Evolutionary conservation across 192 early-diverging fungal species (phyloP).

Genomic region (Chytriomyces confervae): DNA sequence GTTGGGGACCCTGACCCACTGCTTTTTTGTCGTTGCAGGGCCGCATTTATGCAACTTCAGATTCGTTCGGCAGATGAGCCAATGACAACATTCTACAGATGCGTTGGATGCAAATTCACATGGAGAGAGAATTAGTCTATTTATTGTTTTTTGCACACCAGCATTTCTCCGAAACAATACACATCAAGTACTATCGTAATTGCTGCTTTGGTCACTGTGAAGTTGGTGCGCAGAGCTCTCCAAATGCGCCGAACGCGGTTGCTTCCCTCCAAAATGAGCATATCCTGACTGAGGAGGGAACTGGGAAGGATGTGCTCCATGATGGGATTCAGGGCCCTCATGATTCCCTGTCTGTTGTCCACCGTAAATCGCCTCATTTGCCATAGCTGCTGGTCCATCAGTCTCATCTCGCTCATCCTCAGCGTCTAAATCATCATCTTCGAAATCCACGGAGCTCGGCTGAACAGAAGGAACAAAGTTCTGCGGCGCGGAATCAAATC

Average conservation of each 20-base stretch:
- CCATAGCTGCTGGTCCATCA: neutral
- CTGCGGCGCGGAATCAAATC: too few species aligned
- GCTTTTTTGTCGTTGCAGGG: constrained; percentile 68
- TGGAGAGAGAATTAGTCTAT: constrained; percentile 34
- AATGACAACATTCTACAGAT: constrained; percentile 85
- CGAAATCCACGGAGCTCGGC: neutral
- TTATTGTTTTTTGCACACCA: neutral
- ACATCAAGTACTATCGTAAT: neutral
- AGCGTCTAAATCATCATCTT: constrained; percentile 35
- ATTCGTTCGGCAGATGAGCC: constrained; percentile 96
- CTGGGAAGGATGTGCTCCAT: too few species aligned
- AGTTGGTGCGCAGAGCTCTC: neutral
- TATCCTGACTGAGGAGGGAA: too few species aligned
- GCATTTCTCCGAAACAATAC: neutral
- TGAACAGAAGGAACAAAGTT: too few species aligned
- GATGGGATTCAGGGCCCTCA: too few species aligned
- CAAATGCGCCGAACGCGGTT: too few species aligned
- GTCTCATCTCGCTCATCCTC: neutral
- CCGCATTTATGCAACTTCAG: constrained; percentile 83
- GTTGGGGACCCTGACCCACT: constrained; percentile 20
- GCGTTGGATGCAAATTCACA: constrained; percentile 26
- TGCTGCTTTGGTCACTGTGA: neutral
- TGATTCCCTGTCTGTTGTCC: too few species aligned
- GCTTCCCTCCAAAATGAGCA: too few species aligned
- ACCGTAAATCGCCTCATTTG: too few species aligned